Base-by-base conservation (phyloP, 352 stramenopile genomes). In the Phytophthora europaea region DNA sequence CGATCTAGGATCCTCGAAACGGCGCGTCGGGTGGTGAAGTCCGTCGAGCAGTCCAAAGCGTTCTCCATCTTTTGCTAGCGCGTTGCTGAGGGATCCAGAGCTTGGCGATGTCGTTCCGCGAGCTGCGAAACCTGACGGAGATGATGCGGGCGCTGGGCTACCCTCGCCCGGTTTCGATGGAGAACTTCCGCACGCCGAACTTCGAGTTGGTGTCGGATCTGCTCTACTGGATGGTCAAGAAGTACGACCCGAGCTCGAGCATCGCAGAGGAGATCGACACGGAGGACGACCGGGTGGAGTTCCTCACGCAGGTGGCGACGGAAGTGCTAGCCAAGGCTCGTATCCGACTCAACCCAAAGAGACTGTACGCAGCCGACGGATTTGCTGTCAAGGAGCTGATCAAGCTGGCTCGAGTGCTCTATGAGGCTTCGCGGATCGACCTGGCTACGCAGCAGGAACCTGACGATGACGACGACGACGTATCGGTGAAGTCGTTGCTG, bases 151-250 rank as follows among this genome's bases (percentile, higher is more conserved):
- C 92, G 16, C 83, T 99, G 33, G 93, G 97, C 20, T 99, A 99
- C 79, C 96, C 95, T 22, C 90, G 94, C 0, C 88, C 86, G 0
- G 80, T 94, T 47, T 96, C 91, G 45, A 87, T 98, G 77, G 94
- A 98, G 61, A 99, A 98, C 80, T 99, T 99, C 68, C 91, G 95
- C 47, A 91, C 82, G 65, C 96, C 96, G n/a, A 99, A 99, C 83
- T 99, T 99, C 68, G 92, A 98, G 76, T 76, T 99, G 22, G 94
- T 99, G 13, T 97, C 97, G 20, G 94, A 98, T 76, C 76, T 98
- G 69, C 82, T 99, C 26, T 99, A 98, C 82, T 99, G 97, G 96
- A 98, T 99, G 87, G 95, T 99, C 47, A 98, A 99, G 66, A 94
- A 94, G 67, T 95, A 94, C 73, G 84, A 96, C 67, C 94, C 94